Evolutionary conservation across 306 rosid species (phyloP), one percentile per base, ranked within the genome.

Genomic region (Trifolium repens): DNA sequence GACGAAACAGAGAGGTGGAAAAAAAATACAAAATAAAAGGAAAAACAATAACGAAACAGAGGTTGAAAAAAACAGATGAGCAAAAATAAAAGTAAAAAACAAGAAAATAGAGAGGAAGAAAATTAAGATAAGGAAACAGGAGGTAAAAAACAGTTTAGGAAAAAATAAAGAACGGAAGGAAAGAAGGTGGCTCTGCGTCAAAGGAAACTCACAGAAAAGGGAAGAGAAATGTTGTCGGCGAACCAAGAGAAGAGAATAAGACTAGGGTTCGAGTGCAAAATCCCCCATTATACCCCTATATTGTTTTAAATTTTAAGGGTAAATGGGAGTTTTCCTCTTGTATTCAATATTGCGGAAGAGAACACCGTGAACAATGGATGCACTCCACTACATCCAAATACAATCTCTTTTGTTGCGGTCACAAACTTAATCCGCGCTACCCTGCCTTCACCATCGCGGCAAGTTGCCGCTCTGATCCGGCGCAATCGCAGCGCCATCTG

Each of bases 131-230:
- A 30, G 34, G 34, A 30, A 30, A 30, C 32, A 44, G 10, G 5
- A 12, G 14, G 3, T n/a, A 4, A 43, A 44, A 44, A 50, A 50
- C 17, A 50, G 57, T n/a, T 2, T n/a, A n/a, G 24, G 57, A 50
- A n/a, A n/a, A 50, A n/a, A 50, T 53, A 53, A 53, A 53, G 8
- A 32, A 53, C 60, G 19, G 60, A 53, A 53, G 60, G 30, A 53
- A 44, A 44, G 50, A 9, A 5, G 5, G 10, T 43, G 49, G 50
- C n/a, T 44, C 4, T 8, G 11, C 58, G 7, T 19, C n/a, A 13
- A n/a, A 53, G 27, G 60, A 53, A 53, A 13, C 27, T 53, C 4
- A 11, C 60, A 53, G 13, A 17, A 53, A 26, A 53, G 60, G 30
- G 5, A 17, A 53, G 60, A 53, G 27, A 53, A 17, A 53, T 53